phyloP scores from a whole-genome alignment of 306 rosid species.

The Sophora flavescens region DNA sequence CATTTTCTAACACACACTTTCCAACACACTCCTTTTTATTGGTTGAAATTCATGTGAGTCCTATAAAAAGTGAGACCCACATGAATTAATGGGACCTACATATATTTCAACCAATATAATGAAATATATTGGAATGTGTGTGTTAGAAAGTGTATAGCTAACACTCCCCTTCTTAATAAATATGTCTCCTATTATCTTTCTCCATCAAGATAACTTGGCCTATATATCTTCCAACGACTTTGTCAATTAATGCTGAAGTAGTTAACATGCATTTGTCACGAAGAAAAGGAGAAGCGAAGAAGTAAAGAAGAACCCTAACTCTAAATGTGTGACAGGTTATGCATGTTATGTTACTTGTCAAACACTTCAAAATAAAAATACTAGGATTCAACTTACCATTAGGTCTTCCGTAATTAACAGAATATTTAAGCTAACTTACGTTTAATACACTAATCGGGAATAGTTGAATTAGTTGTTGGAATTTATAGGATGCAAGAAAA shows the following conservation, averaged over 20 bases:
- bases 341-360: conserved; percentile 60
- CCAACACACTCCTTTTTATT: too few species aligned
- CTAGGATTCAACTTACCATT: conserved; percentile 13
- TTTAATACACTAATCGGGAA: conserved; percentile 12
- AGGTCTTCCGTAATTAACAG: conserved; percentile 19
- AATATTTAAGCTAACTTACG: conserved; percentile 36
- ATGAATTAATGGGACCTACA: too few species aligned
- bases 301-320: conserved; percentile 48
- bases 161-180: too few species aligned
- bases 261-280: conserved; percentile 57
- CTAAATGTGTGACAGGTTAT: conserved; percentile 44
- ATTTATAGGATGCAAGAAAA: conserved; percentile 43
- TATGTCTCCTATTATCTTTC: conserved; percentile 34
- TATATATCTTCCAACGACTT: conserved; percentile 25
- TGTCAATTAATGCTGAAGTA: conserved; percentile 54
- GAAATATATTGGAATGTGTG: too few species aligned
- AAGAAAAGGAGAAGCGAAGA: conserved; percentile 40
- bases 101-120: too few species aligned
- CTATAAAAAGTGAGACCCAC: too few species aligned
- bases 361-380: conserved; percentile 65
- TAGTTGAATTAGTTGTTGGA: conserved; percentile 48
- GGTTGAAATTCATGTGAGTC: too few species aligned
- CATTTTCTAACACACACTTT: too few species aligned
- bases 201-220: neutral
- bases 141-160: too few species aligned